Conservation (phyloP, 768 basidiomycete species). For the Lactifluus subvellereus region DNA sequence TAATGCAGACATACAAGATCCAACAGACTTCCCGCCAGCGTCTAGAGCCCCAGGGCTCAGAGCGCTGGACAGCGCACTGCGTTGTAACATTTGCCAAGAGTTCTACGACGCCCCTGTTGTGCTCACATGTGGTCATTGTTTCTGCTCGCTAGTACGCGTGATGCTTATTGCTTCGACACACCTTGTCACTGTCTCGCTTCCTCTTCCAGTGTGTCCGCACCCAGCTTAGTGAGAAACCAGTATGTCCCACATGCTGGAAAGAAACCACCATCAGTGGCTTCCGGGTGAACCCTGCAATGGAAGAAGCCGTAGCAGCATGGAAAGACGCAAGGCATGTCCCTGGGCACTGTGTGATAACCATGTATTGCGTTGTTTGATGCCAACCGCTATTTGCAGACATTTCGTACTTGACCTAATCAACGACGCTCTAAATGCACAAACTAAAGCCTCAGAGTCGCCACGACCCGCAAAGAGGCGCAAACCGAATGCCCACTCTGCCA, state of each 20-base stretch:
- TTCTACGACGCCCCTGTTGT: constrained; percentile 35
- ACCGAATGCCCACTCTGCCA: constrained; percentile 10
- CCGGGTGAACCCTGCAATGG: constrained; percentile 34
- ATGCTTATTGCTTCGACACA: not conserved
- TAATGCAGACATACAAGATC: constrained; percentile 27
- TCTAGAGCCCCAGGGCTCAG: constrained; percentile 28
- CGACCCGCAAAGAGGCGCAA: constrained; percentile 23
- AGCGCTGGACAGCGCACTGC: constrained; percentile 33
- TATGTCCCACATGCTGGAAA: constrained; percentile 36
- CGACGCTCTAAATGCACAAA: not conserved
- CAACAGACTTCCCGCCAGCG: constrained; percentile 33
- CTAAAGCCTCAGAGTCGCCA: not conserved
- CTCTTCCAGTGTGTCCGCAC: constrained; percentile 35
- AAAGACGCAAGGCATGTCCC: constrained; percentile 33
- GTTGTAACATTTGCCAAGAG: constrained; percentile 40
- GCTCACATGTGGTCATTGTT: constrained; percentile 38
- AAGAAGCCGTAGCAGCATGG: constrained; percentile 36
- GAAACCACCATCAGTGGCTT: constrained; percentile 32
- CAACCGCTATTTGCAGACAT: constrained; percentile 6
- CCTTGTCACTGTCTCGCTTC: constrained; percentile 4
- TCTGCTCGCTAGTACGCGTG: constrained; percentile 34
- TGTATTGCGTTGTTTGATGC: constrained; percentile 1
- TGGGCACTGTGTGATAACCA: not conserved
- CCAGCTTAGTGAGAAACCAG: constrained; percentile 31
- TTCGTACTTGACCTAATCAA: constrained; percentile 14